These are phyloP conservation scores for Spathaspora jeffriesii DNA, from an alignment of 1,139 yeast species.

Conservation along the genomic window DNA sequence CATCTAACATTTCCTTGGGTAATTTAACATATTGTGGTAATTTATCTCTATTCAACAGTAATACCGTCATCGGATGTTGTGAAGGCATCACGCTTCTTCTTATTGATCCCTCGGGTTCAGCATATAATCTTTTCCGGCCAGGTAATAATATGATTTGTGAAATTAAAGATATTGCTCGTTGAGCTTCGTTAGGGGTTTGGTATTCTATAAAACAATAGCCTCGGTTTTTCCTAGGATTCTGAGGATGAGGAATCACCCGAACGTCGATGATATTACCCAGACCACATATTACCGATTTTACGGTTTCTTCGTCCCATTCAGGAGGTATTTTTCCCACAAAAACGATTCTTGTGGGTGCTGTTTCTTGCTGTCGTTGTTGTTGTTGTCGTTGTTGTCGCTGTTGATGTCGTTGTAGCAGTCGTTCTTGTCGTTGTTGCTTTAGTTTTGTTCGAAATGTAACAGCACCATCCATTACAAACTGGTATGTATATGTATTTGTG, in stretches of 20 bases:
- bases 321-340: slow-evolving; percentile 64
- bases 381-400: background rate
- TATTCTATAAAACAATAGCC: slow-evolving; percentile 71
- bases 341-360: slow-evolving; percentile 21
- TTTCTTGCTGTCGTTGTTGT: background rate
- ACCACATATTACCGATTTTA: slow-evolving; percentile 60
- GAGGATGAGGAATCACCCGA: slow-evolving; percentile 58
- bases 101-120: slow-evolving; percentile 52
- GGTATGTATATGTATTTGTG: no score
- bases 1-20: slow-evolving; percentile 47
- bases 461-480: no score
- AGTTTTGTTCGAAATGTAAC: background rate
- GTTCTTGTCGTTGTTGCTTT: background rate
- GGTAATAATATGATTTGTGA: slow-evolving; percentile 26
- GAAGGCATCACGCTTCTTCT: slow-evolving; percentile 30
- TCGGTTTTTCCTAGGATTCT: slow-evolving; percentile 64
- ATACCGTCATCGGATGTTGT: slow-evolving; percentile 15
- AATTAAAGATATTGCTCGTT: slow-evolving; percentile 43
- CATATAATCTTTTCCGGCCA: slow-evolving; percentile 39
- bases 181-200: slow-evolving; percentile 50
- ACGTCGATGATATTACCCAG: slow-evolving; percentile 65
- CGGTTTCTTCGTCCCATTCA: slow-evolving; percentile 60
- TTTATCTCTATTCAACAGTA: slow-evolving; percentile 33
- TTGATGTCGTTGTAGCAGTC: background rate
- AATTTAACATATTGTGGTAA: slow-evolving; percentile 57